Evolutionary conservation across 257 asterid genomes (phyloP).

Genomic region (Solanum rostratum): DNA sequence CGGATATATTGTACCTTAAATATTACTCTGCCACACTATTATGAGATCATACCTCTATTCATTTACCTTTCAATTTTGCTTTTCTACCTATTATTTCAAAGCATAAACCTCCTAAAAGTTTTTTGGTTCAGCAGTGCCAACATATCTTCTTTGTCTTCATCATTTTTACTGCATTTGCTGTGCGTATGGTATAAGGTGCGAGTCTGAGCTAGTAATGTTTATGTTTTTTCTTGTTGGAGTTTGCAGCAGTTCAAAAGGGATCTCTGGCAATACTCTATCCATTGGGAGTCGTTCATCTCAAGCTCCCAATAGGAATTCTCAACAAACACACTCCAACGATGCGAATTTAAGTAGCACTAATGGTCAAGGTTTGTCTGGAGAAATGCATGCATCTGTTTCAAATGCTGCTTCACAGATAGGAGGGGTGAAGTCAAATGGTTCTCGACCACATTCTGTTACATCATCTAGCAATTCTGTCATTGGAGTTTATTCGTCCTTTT

Average conservation of each 20-base stretch:
- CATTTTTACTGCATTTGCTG: neutral
- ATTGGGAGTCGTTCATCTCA: constrained; percentile 34
- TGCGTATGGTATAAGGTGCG: neutral
- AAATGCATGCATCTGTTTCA: constrained; percentile 24
- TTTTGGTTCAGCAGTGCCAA: neutral
- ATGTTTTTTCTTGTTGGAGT: neutral
- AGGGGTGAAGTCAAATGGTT: constrained; percentile 32
- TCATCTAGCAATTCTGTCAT: constrained; percentile 54
- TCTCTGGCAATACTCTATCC: constrained; percentile 35
- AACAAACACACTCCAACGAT: constrained; percentile 40
- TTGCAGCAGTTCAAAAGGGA: constrained; percentile 33
- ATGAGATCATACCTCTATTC: neutral
- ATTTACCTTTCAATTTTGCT: neutral
- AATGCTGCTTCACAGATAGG: constrained; percentile 30
- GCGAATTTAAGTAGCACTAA: constrained; percentile 24
- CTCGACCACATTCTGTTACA: constrained; percentile 33
- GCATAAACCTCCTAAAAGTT: neutral
- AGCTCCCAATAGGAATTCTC: constrained; percentile 31
- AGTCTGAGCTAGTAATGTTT: neutral
- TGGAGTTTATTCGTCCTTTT: constrained; percentile 91
- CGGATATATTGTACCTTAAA: neutral
- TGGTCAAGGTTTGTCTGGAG: constrained; percentile 44
- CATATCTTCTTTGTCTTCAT: neutral
- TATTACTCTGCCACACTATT: neutral
- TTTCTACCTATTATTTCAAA: neutral